phyloP scores from a whole-genome alignment of 176 grass and related monocot genomes.

The Poa pratensis region DNA sequence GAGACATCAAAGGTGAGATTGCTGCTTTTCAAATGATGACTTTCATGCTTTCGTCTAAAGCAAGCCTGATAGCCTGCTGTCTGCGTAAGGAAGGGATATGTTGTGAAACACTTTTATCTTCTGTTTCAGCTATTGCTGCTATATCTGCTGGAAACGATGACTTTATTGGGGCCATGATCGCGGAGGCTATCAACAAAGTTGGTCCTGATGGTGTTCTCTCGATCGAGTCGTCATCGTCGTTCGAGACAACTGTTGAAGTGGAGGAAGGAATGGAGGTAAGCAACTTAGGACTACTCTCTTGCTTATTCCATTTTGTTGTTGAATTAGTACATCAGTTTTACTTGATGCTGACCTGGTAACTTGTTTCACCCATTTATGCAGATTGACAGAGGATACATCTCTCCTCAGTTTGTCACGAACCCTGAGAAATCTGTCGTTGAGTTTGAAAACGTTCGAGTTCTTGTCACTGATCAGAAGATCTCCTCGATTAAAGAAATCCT shows the following conservation, averaged over 20 bases:
- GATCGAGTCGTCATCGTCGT: constrained; percentile 87
- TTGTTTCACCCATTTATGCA: constrained; percentile 27
- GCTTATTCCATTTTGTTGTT: constrained; percentile 23
- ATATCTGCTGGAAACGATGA: constrained; percentile 97
- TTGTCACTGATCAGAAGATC: constrained; percentile 95
- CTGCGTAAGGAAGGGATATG: background rate
- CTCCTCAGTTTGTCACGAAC: constrained; percentile 93
- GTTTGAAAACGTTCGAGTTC: constrained; percentile 90
- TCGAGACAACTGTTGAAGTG: constrained; percentile 91
- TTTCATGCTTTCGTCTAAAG: background rate
- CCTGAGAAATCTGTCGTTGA: constrained; percentile 88
- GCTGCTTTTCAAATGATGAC: background rate
- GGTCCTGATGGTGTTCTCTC: constrained; percentile 94
- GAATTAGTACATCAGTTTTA: background rate
- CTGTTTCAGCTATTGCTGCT: constrained; percentile 67
- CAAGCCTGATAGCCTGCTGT: background rate
- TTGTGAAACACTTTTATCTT: constrained; percentile 11
- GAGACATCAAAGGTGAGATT: constrained; percentile 77
- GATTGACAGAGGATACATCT: constrained; percentile 92
- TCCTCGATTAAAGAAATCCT: constrained; percentile 90
- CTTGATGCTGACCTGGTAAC: constrained; percentile 1
- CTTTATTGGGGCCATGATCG: constrained; percentile 80
- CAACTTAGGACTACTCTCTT: background rate
- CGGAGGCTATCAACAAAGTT: constrained; percentile 91
- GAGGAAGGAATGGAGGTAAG: constrained; percentile 98